phyloP scores from a whole-genome alignment of 2,329 filamentous ascomycete genomes.

The Penicillium sp. region DNA sequence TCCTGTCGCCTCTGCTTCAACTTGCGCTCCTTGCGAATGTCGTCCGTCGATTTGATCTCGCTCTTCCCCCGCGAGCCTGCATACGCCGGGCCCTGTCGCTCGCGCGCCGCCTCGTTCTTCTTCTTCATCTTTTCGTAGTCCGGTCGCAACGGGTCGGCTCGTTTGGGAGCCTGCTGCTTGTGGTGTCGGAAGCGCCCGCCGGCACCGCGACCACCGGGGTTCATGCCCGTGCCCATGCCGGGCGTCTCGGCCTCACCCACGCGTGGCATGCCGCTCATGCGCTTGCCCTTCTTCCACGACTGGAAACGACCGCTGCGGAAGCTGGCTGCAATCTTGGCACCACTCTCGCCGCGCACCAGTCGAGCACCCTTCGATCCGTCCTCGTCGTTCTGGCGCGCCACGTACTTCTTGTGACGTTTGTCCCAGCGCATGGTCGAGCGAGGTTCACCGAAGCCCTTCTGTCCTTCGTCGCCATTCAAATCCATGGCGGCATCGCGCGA shows the following conservation, averaged over 20 bases:
- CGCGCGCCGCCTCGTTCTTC: constrained; percentile 80
- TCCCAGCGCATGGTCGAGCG: constrained; percentile 87
- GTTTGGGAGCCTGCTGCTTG: constrained; percentile 82
- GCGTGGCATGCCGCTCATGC: constrained; percentile 71
- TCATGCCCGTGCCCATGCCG: constrained; percentile 30
- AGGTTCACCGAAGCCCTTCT: constrained; percentile 73
- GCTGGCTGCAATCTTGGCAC: constrained; percentile 90
- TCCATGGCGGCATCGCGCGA: constrained; percentile 91
- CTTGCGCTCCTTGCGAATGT: constrained; percentile 79
- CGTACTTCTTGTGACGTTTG: constrained; percentile 94
- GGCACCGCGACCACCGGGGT: constrained; percentile 27
- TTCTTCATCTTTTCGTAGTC: constrained; percentile 91
- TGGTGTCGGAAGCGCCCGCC: constrained; percentile 77
- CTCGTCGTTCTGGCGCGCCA: constrained; percentile 85
- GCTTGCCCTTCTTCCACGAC: constrained; percentile 83
- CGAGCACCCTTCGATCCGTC: constrained; percentile 77
- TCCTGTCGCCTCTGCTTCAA: constrained; percentile 71
- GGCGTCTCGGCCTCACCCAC: constrained; percentile 75
- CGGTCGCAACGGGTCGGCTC: constrained; percentile 86
- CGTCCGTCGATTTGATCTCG: constrained; percentile 78
- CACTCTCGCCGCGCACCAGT: constrained; percentile 83
- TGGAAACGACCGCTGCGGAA: constrained; percentile 95
- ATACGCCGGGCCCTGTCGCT: constrained; percentile 51
- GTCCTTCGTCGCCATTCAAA: constrained; percentile 80
- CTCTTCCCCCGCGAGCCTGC: constrained; percentile 60